These are phyloP conservation scores for Hemileccinum impolitum DNA, from an alignment of 768 basidiomycete genomes.

Conservation along the genomic window DNA sequence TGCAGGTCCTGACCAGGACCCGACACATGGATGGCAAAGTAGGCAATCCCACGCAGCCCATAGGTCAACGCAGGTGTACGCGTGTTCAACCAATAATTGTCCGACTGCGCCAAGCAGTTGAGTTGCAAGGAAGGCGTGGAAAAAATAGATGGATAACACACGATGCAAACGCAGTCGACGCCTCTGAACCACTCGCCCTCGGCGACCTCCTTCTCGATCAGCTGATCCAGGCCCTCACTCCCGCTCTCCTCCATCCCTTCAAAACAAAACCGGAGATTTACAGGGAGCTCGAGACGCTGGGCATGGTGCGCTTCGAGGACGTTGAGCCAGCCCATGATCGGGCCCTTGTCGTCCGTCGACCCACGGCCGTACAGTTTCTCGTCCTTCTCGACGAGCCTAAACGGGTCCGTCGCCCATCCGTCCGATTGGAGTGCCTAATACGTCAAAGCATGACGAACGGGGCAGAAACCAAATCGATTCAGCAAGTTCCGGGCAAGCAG, in stretches of 20 bases:
- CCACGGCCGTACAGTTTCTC: constrained; percentile 81
- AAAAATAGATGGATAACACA: constrained; percentile 32
- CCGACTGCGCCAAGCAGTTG: constrained; percentile 47
- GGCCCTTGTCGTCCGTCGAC: constrained; percentile 88
- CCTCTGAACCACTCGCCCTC: constrained; percentile 78
- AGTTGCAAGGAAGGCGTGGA: not conserved
- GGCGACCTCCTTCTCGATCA: constrained; percentile 71
- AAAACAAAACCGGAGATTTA: constrained; percentile 89
- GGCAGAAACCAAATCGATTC: not conserved
- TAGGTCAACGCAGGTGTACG: constrained; percentile 82
- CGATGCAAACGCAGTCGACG: constrained; percentile 92
- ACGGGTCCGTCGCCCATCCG: constrained; percentile 89
- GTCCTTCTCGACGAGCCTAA: constrained; percentile 56
- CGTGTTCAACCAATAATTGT: constrained; percentile 92
- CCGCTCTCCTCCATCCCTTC: constrained; percentile 99
- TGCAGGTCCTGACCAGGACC: constrained; percentile 87
- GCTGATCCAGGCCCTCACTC: constrained; percentile 85
- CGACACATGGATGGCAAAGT: constrained; percentile 77
- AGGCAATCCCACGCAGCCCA: constrained; percentile 83
- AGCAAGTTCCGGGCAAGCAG: not conserved
- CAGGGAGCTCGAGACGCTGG: constrained; percentile 67
- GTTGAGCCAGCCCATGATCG: constrained; percentile 85
- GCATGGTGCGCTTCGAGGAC: constrained; percentile 80
- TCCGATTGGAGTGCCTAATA: constrained; percentile 49
- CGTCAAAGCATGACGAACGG: too few relatives aligned